A percentile compares a stretch with the other conserved stretches of the same genome.
These are phyloP conservation scores for Rhynchosporium graminicola DNA, from an alignment of 2,329 filamentous ascomycete species.

Conservation along the genomic window DNA sequence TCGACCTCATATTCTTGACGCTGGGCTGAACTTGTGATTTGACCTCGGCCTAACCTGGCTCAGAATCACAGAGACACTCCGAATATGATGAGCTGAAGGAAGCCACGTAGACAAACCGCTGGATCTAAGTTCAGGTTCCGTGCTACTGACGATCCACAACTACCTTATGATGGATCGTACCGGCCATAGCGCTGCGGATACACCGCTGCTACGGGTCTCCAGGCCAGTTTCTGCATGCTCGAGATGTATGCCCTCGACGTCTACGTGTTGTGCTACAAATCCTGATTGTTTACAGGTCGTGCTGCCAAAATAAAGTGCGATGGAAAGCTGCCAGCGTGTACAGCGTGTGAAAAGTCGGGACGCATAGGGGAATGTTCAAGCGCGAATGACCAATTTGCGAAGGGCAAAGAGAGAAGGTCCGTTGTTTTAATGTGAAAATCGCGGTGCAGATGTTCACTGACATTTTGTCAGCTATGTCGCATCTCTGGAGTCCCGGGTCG, in stretches of 20 bases:
- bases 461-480: constrained; percentile 72
- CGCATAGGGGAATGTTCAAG: constrained; percentile 86
- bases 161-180: constrained; percentile 16
- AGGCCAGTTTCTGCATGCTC: constrained; percentile 79
- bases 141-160: background rate
- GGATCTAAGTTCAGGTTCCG: background rate
- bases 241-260: constrained; percentile 56
- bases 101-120: background rate
- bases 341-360: constrained; percentile 89
- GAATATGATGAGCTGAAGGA: constrained; percentile 1
- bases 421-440: constrained; percentile 22
- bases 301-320: constrained; percentile 93
- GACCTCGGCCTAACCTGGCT: background rate
- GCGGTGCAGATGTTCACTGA: constrained; percentile 23
- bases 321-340: constrained; percentile 92
- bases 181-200: constrained; percentile 35
- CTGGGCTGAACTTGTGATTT: background rate
- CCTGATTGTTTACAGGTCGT: constrained; percentile 53
- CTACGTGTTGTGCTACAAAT: background rate
- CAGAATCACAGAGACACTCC: background rate
- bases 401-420: constrained; percentile 89
- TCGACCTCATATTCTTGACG: background rate
- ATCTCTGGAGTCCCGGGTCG: constrained; percentile 86
- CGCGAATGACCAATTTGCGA: constrained; percentile 92
- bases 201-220: constrained; percentile 70